Evolutionary conservation across 345 rosid genomes (phyloP).

Genomic region (Arabis hirsuta): DNA sequence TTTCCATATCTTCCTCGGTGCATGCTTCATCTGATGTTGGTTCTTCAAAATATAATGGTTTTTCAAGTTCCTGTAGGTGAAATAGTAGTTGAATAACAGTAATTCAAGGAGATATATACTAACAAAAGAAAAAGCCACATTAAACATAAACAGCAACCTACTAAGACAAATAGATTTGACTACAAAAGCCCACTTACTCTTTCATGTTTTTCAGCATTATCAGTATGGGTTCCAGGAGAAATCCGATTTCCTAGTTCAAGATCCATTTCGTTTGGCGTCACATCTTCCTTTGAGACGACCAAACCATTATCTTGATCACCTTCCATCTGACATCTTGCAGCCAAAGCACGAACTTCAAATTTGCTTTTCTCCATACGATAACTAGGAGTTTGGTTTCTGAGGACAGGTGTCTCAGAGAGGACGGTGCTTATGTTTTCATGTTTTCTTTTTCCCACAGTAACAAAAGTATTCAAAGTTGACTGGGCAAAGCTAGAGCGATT

Average conservation of each 20-base stretch:
- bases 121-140: constrained; percentile 21
- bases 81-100: constrained; percentile 5
- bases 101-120: not conserved
- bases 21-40: constrained; percentile 47
- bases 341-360: constrained; percentile 44
- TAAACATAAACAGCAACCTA: constrained; percentile 18
- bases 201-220: constrained; percentile 39
- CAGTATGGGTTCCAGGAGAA: constrained; percentile 43
- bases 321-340: constrained; percentile 41
- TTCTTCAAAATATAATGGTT: constrained; percentile 42
- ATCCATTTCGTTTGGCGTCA: constrained; percentile 45
- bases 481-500: constrained; percentile 52
- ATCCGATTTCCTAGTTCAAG: constrained; percentile 41
- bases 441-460: constrained; percentile 78
- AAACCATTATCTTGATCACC: constrained; percentile 45
- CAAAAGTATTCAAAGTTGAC: constrained; percentile 70
- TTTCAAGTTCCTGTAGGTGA: constrained; percentile 50
- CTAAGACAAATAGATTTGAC: constrained; percentile 3
- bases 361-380: constrained; percentile 45
- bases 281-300: constrained; percentile 45
- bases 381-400: constrained; percentile 58
- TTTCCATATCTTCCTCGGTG: constrained; percentile 40
- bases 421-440: constrained; percentile 57
- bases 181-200: constrained; percentile 50
- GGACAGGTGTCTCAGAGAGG: constrained; percentile 78